phyloP scores from a whole-genome alignment of 208 protist species.

The Trypanosoma scelopori region DNA sequence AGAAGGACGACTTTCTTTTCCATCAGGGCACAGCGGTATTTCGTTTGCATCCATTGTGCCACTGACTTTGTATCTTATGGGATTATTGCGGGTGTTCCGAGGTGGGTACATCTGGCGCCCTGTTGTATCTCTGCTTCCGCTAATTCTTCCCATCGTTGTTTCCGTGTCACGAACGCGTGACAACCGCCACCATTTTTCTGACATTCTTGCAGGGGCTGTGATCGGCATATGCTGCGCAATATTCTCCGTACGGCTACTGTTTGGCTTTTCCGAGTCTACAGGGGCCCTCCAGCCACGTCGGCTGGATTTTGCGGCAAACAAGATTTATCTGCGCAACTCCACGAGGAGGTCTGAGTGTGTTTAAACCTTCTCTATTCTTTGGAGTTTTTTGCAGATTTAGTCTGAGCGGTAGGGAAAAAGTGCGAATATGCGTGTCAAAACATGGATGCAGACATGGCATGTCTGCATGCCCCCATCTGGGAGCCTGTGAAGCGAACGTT shows the following conservation, averaged over 20 bases:
- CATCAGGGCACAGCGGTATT: conserved; percentile 43
- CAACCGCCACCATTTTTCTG: conserved; percentile 65
- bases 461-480: too few species aligned
- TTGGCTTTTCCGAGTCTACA: neutral
- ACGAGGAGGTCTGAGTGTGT: too few species aligned
- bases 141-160: conserved; percentile 38
- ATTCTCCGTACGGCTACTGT: conserved; percentile 26
- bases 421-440: too few species aligned
- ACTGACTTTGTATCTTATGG: conserved; percentile 33
- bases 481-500: too few species aligned
- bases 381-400: too few species aligned
- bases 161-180: conserved; percentile 56
- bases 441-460: too few species aligned
- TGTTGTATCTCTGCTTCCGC: conserved; percentile 28
- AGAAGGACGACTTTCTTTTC: conserved; percentile 43
- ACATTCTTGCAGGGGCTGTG: conserved; percentile 50
- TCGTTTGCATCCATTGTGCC: conserved; percentile 42
- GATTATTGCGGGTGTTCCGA: conserved; percentile 20
- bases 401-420: too few species aligned
- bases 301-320: conserved; percentile 9
- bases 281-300: conserved; percentile 10
- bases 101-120: conserved; percentile 11
- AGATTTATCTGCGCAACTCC: too few species aligned
- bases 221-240: conserved; percentile 32
- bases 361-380: too few species aligned